phyloP scores from a whole-genome alignment of 257 asterid genomes.

The Rehmannia glutinosa region DNA sequence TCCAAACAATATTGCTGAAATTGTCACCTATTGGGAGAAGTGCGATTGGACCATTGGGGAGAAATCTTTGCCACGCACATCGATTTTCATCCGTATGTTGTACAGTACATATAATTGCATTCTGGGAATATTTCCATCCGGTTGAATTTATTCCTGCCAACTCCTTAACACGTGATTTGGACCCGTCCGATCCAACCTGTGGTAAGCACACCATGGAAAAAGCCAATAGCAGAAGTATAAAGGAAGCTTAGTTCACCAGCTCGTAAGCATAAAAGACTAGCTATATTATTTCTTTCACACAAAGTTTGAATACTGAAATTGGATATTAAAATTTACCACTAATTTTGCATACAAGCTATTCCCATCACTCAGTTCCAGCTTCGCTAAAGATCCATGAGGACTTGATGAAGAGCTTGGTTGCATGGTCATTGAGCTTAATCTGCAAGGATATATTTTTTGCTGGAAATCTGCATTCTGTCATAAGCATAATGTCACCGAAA shows the following conservation, averaged over 20 bases:
- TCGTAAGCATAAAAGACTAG: not conserved
- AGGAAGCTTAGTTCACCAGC: not conserved
- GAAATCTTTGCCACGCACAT: slow-evolving; percentile 94
- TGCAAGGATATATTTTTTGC: slow-evolving; percentile 63
- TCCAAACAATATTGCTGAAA: slow-evolving; percentile 96
- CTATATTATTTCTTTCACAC: not conserved
- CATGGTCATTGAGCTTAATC: slow-evolving; percentile 62
- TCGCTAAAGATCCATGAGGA: slow-evolving; percentile 49
- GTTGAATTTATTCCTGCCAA: slow-evolving; percentile 80
- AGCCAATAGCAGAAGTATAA: too few species aligned
- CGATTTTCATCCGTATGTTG: slow-evolving; percentile 54
- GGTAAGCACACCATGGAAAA: too few species aligned
- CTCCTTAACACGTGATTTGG: slow-evolving; percentile 88
- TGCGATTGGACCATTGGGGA: slow-evolving; percentile 90
- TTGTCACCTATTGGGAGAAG: slow-evolving; percentile 81
- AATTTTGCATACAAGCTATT: slow-evolving; percentile 66
- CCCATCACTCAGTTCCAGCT: slow-evolving; percentile 76
- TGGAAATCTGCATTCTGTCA: slow-evolving; percentile 51
- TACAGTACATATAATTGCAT: slow-evolving; percentile 87
- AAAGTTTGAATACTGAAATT: not conserved
- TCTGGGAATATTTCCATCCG: slow-evolving; percentile 92
- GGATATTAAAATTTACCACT: slow-evolving; percentile 53
- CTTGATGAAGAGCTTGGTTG: slow-evolving; percentile 42
- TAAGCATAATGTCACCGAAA: slow-evolving; percentile 3
- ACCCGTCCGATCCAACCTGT: slow-evolving; percentile 98